Conservation (phyloP, 2,329 filamentous ascomycete species). For the Trichoderma harzianum region DNA sequence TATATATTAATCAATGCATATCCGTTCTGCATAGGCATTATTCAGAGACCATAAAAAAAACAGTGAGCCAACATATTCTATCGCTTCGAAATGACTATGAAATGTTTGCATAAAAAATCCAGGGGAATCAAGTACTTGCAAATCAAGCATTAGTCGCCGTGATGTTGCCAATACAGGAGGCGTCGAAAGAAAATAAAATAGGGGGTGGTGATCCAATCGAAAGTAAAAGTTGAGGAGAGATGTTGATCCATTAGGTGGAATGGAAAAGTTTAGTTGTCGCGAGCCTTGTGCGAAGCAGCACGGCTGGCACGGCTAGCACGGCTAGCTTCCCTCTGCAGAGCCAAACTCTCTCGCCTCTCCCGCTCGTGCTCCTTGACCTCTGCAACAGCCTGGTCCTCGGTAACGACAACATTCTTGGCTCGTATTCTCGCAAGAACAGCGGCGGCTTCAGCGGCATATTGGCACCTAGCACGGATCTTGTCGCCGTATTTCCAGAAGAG, state of each 20-base stretch:
- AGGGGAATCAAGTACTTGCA: neutral
- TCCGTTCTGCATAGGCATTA: neutral
- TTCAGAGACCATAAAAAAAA: neutral
- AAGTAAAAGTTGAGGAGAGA: neutral
- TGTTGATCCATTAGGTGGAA: neutral
- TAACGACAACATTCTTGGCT: slow-evolving; percentile 28
- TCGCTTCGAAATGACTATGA: slow-evolving; percentile 1
- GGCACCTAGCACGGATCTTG: slow-evolving; percentile 62
- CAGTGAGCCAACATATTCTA: neutral
- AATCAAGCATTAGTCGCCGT: neutral
- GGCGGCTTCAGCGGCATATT: slow-evolving; percentile 66
- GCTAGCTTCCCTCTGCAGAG: neutral
- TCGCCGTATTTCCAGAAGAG: slow-evolving; percentile 71
- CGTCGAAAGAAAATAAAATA: neutral
- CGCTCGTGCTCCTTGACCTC: slow-evolving; percentile 27
- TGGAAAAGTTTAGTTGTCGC: neutral
- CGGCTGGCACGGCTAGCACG: neutral
- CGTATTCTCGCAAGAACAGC: slow-evolving; percentile 51
- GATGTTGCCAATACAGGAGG: neutral
- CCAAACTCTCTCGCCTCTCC: slow-evolving; percentile 26
- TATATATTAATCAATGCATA: slow-evolving; percentile 6
- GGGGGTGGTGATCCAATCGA: neutral
- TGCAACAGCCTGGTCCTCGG: slow-evolving; percentile 28
- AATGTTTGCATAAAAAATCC: neutral
- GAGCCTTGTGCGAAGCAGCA: neutral